Evolutionary conservation across 2,329 filamentous ascomycete genomes (phyloP), one percentile per base, ranked within the genome.

Genomic region (Botrytis aclada): DNA sequence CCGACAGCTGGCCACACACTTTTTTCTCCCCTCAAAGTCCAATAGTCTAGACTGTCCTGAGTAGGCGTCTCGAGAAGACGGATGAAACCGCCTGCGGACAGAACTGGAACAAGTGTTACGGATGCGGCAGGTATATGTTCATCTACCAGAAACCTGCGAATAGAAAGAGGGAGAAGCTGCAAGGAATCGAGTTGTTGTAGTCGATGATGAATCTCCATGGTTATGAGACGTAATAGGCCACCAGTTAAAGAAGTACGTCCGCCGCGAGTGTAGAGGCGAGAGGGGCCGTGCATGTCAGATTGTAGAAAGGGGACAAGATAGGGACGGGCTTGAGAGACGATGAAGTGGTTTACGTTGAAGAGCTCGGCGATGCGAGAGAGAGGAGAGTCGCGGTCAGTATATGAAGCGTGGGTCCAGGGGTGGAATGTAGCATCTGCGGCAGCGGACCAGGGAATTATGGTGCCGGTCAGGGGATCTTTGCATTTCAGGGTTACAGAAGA

Each of bases 1-100:
- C 90, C 90, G 4, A 97, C 89, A 3, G 94, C 93, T 0, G 95
- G 95, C 95, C 95, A 98, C 0, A 97, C 94, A 76, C 93, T 95
- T 75, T 90, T 85, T 82, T 98, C 95, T 1, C 95, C 95, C 71
- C 92, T 87, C 45, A 90, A 82, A 71, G 97, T 94, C 95, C 95
- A 98, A 77, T 95, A 92, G 73, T 93, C 89, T 5, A 98, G 84
- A 14, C 89, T 90, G 74, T 91, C 89, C 69, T 88, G 86, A 0
- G 92, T 95, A 0, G 94, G 94, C 43, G 92, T 93, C 81, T 97
- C 92, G n/a, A 98, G 86, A 47, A 98, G 83, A 47, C 91, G 88
- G 60, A 91, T 84, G 80, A 97, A 94, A 82, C 98, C 95, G 0
- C 84, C 82, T 0, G 90, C 84, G 6, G 88, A 89, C 5, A 98